Evolutionary conservation across 1,284 basidiomycete species (phyloP).

Genomic region (Puccinia triticina): DNA sequence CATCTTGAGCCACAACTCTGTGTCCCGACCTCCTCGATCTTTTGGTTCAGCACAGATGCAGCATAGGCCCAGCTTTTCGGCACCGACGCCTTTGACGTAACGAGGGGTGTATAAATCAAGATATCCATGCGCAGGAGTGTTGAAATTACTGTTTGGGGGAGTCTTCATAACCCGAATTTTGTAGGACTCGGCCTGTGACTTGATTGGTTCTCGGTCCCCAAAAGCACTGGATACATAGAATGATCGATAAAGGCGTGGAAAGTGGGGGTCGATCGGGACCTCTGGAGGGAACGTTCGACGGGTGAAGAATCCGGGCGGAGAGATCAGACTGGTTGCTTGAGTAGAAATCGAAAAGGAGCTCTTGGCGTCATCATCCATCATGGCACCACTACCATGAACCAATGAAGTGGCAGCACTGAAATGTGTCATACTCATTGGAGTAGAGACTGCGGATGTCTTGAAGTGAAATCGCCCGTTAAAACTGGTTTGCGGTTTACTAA

Average conservation of each 20-base stretch:
- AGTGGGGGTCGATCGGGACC: conserved; percentile 45
- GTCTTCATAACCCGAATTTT: conserved; percentile 28
- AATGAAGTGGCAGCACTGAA: conserved; percentile 10
- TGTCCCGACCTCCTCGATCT: conserved; percentile 69
- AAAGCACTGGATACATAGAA: conserved; percentile 51
- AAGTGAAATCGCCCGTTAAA: conserved; percentile 22
- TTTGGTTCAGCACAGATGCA: conserved; percentile 72
- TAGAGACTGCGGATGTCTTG: conserved; percentile 27
- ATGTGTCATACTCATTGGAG: conserved; percentile 33
- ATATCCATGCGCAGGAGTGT: conserved; percentile 53
- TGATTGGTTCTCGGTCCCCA: conserved; percentile 48
- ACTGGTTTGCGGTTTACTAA: conserved; percentile 29
- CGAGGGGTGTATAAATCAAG: conserved; percentile 75
- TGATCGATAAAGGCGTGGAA: conserved; percentile 47
- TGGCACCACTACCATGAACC: not conserved
- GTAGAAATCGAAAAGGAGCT: conserved; percentile 51
- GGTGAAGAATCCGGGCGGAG: conserved; percentile 36
- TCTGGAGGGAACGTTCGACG: conserved; percentile 41
- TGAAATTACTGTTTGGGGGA: conserved; percentile 42
- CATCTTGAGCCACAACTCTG: conserved; percentile 72
- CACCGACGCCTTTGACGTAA: conserved; percentile 72
- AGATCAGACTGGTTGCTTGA: conserved; percentile 51
- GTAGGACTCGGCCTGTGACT: conserved; percentile 33
- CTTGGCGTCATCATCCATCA: conserved; percentile 47
- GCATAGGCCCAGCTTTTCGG: conserved; percentile 73